Percentiles rank a stretch among this genome's conserved stretches.
These are phyloP conservation scores for Calonectria pteridis DNA, from an alignment of 2,329 filamentous ascomycete species.

Conservation along the genomic window DNA sequence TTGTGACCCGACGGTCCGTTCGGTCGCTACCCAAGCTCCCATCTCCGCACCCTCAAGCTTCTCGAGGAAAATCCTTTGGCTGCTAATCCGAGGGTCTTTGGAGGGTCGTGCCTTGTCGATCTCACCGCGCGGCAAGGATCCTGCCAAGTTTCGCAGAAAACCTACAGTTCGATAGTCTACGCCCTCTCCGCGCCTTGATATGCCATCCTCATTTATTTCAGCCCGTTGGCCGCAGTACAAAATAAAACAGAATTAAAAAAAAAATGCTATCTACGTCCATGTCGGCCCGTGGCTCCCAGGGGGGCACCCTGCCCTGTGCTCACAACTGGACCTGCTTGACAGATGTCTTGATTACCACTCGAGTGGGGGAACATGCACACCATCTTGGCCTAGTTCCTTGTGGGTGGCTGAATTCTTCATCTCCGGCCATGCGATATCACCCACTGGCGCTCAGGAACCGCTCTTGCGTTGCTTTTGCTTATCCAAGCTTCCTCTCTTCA, in stretches of 20 bases:
- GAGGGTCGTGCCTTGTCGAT: constrained; percentile 14
- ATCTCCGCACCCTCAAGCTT: constrained; percentile 7
- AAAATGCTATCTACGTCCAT: neutral
- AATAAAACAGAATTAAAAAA: no score
- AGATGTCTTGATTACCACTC: neutral
- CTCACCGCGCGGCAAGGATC: constrained; percentile 1
- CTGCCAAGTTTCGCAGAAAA: neutral
- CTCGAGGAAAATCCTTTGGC: constrained; percentile 4
- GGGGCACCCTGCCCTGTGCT: constrained; percentile 17
- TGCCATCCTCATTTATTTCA: neutral
- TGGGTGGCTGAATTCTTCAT: constrained; percentile 18
- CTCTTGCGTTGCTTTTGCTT: neutral
- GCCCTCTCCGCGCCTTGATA: neutral
- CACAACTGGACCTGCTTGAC: neutral
- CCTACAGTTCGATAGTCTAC: neutral
- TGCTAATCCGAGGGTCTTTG: constrained; percentile 7
- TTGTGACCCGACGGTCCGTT: neutral
- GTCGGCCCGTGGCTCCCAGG: constrained; percentile 13
- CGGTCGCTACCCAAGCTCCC: neutral
- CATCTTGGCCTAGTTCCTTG: constrained; percentile 6
- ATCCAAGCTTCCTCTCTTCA: neutral
- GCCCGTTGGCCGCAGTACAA: neutral
- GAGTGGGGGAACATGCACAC: constrained; percentile 22
- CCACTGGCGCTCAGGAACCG: constrained; percentile 3
- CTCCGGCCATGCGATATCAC: constrained; percentile 13